A percentile compares a stretch with the other conserved stretches of the same genome.
Conservation (phyloP, 2,329 filamentous ascomycete genomes). For the Ramularia collo-cygni region DNA sequence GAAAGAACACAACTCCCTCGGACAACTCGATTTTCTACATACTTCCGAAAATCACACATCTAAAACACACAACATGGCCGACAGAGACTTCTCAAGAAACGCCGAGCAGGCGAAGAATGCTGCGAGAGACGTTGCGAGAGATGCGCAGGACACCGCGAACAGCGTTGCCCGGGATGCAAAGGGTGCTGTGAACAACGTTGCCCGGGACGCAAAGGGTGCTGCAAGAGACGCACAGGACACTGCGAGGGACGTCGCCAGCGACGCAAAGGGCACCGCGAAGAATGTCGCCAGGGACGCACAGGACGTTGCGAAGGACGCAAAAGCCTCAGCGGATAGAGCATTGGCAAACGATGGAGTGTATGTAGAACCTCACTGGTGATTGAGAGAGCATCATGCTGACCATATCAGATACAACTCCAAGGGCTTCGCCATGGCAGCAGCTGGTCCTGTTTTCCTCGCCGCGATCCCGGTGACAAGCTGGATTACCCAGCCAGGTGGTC, state of each 20-base stretch:
- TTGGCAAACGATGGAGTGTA: conserved; percentile 26
- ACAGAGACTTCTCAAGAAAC: neutral
- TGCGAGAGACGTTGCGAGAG: neutral
- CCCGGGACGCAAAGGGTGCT: neutral
- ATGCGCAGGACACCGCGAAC: too few species aligned
- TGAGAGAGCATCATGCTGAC: neutral
- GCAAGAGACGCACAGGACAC: too few species aligned
- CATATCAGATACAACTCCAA: conserved; percentile 18
- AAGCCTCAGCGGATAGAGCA: conserved; percentile 4
- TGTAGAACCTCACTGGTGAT: conserved; percentile 2
- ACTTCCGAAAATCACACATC: too few species aligned
- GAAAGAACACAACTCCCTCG: too few species aligned
- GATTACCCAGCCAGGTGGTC: conserved; percentile 20
- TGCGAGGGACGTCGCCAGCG: too few species aligned
- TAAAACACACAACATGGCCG: neutral
- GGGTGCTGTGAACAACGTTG: conserved; percentile 4
- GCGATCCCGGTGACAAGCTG: conserved; percentile 24
- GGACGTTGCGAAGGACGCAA: conserved; percentile 5
- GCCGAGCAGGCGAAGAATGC: conserved; percentile 2
- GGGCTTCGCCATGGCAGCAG: conserved; percentile 22
- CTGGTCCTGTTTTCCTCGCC: conserved; percentile 25
- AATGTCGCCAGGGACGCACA: conserved; percentile 9
- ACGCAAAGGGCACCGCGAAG: conserved; percentile 1
- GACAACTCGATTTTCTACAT: too few species aligned
- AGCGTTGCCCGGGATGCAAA: too few species aligned